Conservation (phyloP, 2,329 filamentous ascomycete genomes). For the Fusarium decemcellulare region DNA sequence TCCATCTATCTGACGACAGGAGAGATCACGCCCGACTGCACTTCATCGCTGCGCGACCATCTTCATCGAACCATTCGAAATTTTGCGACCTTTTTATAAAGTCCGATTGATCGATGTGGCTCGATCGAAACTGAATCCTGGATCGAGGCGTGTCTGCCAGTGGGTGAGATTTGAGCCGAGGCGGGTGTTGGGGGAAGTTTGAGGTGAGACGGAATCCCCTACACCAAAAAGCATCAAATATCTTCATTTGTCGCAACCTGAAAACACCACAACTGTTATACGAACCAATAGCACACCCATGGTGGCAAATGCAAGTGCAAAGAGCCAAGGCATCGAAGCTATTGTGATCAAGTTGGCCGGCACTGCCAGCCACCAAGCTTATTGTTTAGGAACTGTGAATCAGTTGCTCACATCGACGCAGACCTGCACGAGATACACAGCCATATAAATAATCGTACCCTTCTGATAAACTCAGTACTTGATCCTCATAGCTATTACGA, state of each 20-base stretch:
- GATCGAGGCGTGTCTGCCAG: constrained; percentile 6
- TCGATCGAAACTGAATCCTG: not conserved
- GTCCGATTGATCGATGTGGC: not conserved
- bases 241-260: not conserved
- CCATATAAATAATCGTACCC: not conserved
- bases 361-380: not conserved
- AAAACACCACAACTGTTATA: not conserved
- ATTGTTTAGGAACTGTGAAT: constrained; percentile 22
- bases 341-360: not conserved
- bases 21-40: constrained; percentile 20
- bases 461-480: not conserved
- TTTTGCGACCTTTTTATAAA: constrained; percentile 10
- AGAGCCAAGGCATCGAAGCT: not conserved
- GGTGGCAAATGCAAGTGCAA: not conserved
- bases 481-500: not conserved
- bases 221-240: constrained; percentile 2
- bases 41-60: constrained; percentile 25
- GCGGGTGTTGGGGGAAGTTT: constrained; percentile 7
- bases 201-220: constrained; percentile 24
- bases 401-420: constrained; percentile 25
- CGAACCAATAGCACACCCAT: not conserved
- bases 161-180: constrained; percentile 30
- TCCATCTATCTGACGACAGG: constrained; percentile 26
- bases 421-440: constrained; percentile 1
- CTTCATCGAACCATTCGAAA: constrained; percentile 8